phyloP scores from a whole-genome alignment of 2,329 filamentous ascomycete genomes.

The Aureobasidium sp. region DNA sequence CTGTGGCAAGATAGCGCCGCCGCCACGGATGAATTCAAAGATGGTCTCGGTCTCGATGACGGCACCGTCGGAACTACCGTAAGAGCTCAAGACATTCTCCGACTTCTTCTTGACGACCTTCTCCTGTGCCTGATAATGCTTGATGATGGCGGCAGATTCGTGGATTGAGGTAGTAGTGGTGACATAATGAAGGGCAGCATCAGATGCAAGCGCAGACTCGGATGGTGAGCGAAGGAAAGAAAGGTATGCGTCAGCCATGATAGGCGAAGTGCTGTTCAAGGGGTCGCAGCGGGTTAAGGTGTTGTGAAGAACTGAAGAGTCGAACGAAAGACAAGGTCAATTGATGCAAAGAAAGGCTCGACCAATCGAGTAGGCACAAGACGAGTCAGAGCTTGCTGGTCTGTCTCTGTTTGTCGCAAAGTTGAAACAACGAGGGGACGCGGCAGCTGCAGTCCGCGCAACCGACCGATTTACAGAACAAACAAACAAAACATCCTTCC shows the following conservation, averaged over 20 bases:
- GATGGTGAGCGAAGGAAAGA: slow-evolving; percentile 40
- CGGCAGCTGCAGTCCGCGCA: neutral
- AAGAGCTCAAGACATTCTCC: slow-evolving; percentile 64
- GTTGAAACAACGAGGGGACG: slow-evolving; percentile 8
- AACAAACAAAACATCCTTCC: slow-evolving; percentile 8
- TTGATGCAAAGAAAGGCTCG: neutral
- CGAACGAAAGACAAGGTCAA: neutral
- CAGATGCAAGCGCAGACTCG: slow-evolving; percentile 36
- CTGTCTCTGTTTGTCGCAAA: neutral
- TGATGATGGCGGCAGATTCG: slow-evolving; percentile 68
- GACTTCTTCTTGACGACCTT: slow-evolving; percentile 76
- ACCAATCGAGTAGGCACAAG: neutral
- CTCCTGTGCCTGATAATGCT: slow-evolving; percentile 66
- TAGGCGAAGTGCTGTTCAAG: slow-evolving; percentile 9
- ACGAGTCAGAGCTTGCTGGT: neutral
- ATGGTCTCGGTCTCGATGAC: slow-evolving; percentile 75
- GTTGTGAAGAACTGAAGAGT: neutral
- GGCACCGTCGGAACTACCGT: slow-evolving; percentile 64
- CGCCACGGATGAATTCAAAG: slow-evolving; percentile 72
- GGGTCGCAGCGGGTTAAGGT: neutral
- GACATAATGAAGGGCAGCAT: slow-evolving; percentile 65
- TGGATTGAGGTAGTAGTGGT: slow-evolving; percentile 72
- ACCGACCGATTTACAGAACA: neutral
- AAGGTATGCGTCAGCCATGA: slow-evolving; percentile 38
- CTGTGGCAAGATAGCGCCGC: slow-evolving; percentile 78